Base-by-base conservation (phyloP, 306 rosid genomes). In the Vicia villosa region DNA sequence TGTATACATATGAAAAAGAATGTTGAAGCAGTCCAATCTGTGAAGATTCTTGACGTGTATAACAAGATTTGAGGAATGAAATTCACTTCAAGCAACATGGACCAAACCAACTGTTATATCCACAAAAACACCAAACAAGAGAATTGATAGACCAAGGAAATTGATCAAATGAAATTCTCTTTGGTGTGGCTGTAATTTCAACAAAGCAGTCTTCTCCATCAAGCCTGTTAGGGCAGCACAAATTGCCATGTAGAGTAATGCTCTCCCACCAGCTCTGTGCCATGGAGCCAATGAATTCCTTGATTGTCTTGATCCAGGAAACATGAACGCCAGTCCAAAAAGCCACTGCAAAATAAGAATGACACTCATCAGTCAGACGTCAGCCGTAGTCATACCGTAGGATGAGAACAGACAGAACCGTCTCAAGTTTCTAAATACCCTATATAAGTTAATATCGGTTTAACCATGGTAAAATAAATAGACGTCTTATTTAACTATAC, bases 171-270 rank as follows among this genome's bases (percentile, higher is more conserved):
- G 87, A 1, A 61, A 32, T 72, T 91, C 83, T 51, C 75, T 50
- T 14, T 68, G 62, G 21, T 60, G 71, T 24, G 75, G 63, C 5
- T 0, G 0, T 9, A 51, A 21, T 52, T 2, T 61, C 12, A 81
- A 51, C 71, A 69, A 63, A 5, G 78, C 36, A 16, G 69, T 62
- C 37, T 47, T 86, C 81, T 87, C 86, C 80, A 82, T 78, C 59
- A 91, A 73, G 8, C 97, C 97, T 26, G 96, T 86, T 15, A 88
- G 36, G 69, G 97, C 93, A 11, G 97, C 78, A 79, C 88, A 83
- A 6, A 88, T 81, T 62, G 95, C 79, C 97, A 83, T 86, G 86
- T 52, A 74, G 13, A 91, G 66, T 2, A 91, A 73, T 45, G 87
- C 89, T 71, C 97, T 86, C 4, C 97, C 97, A 14, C 70, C 77